phyloP scores from a whole-genome alignment of 805 yeast species.

The Suhomyces pyralidae region DNA sequence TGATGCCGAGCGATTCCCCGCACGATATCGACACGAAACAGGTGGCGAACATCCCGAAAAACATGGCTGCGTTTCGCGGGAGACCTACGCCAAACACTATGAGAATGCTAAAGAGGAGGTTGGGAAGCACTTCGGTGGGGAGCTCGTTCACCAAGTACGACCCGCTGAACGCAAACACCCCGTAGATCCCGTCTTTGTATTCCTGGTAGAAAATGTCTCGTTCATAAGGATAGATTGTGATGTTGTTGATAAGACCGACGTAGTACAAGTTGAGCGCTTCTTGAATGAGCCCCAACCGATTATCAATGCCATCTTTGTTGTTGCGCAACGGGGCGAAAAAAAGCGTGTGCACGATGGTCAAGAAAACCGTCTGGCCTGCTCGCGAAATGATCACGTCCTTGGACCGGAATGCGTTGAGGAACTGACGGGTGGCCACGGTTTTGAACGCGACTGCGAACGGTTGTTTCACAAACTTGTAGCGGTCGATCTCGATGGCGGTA shows the following conservation, averaged over 20 bases:
- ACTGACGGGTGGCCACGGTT: constrained; percentile 32
- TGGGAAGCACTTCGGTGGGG: constrained; percentile 64
- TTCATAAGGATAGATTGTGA: constrained; percentile 72
- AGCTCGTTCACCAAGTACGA: constrained; percentile 60
- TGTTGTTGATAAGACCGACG: constrained; percentile 75
- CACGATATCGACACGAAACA: constrained; percentile 57
- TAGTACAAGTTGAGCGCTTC: constrained; percentile 70
- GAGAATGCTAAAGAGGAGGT: constrained; percentile 57
- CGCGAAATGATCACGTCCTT: constrained; percentile 63
- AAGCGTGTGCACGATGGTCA: constrained; percentile 63
- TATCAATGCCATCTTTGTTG: constrained; percentile 49
- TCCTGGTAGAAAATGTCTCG: constrained; percentile 77
- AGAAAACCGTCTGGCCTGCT: constrained; percentile 58
- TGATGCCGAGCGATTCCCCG: constrained; percentile 83
- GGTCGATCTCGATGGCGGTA: background rate
- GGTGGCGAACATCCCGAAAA: constrained; percentile 59
- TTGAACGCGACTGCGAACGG: constrained; percentile 27
- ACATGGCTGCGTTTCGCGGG: constrained; percentile 64
- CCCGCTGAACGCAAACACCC: constrained; percentile 58
- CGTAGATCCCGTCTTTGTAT: constrained; percentile 68
- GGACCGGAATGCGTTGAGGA: constrained; percentile 32
- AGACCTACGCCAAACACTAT: constrained; percentile 70
- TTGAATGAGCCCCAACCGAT: constrained; percentile 74
- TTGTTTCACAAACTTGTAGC: constrained; percentile 4
- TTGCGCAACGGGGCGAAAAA: constrained; percentile 50